Conservation (phyloP, 163 green algal species). For the Scenedesmus sp. region DNA sequence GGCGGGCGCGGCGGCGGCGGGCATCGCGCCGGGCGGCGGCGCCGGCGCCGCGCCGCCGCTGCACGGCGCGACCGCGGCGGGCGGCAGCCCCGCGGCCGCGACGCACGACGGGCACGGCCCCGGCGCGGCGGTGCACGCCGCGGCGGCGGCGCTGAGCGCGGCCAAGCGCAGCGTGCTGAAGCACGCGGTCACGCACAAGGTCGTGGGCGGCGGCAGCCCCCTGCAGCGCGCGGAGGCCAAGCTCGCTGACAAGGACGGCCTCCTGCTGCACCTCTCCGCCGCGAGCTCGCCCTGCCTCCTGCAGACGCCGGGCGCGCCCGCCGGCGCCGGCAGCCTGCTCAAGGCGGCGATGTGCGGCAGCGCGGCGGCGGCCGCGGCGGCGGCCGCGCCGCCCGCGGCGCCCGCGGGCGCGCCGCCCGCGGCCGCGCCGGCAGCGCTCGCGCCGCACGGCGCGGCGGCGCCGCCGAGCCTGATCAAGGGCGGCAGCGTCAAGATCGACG, state of each 20-base stretch:
- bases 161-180: not conserved
- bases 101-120: too few relatives aligned
- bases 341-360: conserved; percentile 14
- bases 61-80: not conserved
- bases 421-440: too few relatives aligned
- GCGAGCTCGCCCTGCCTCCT: conserved; percentile 41
- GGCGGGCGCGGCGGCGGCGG: not conserved
- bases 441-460: too few relatives aligned
- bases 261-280: conserved; percentile 27
- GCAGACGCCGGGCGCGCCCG: conserved; percentile 12
- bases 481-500: conserved; percentile 26
- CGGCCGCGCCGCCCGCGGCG: too few relatives aligned
- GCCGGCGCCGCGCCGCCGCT: not conserved
- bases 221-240: conserved; percentile 14
- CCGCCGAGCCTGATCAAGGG: conserved; percentile 18
- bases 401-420: too few relatives aligned
- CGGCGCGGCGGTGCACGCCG: not conserved
- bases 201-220: not conserved
- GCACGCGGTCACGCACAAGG: conserved; percentile 18
- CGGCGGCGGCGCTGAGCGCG: not conserved
- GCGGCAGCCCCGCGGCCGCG: not conserved
- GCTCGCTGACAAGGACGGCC: conserved; percentile 19
- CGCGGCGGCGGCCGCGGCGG: not conserved
- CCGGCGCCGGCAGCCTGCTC: conserved; percentile 10
- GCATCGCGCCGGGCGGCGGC: not conserved